phyloP scores from a whole-genome alignment of 2,329 filamentous ascomycete species.

The Neonectria punicea region DNA sequence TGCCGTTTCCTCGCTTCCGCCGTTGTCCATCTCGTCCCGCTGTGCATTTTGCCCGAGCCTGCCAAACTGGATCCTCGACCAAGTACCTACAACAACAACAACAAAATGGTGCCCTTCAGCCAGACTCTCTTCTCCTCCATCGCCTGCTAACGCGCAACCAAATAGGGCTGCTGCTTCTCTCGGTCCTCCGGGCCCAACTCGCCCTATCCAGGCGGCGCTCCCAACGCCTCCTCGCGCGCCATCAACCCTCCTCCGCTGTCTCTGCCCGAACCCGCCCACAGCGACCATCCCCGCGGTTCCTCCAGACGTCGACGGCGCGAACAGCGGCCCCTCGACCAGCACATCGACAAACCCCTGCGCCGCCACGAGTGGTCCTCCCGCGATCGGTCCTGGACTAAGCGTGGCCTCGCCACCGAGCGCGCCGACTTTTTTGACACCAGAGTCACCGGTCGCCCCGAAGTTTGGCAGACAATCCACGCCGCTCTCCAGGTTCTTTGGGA shows the following conservation, averaged over 20 bases:
- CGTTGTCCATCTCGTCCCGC: background rate
- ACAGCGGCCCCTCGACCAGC: constrained; percentile 64
- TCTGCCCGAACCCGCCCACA: constrained; percentile 44
- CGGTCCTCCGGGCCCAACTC: constrained; percentile 62
- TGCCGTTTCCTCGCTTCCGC: background rate
- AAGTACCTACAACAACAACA: background rate
- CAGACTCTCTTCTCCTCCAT: background rate
- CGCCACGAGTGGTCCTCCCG: constrained; percentile 73
- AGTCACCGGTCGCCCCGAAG: constrained; percentile 78
- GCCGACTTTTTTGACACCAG: constrained; percentile 90
- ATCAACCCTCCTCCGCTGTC: constrained; percentile 58
- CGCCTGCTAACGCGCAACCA: constrained; percentile 30
- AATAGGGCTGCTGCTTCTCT: constrained; percentile 69
- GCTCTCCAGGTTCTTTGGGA: constrained; percentile 76
- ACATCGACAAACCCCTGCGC: constrained; percentile 76
- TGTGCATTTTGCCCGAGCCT: background rate
- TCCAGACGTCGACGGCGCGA: constrained; percentile 49
- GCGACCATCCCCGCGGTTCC: constrained; percentile 33
- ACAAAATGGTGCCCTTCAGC: constrained; percentile 34
- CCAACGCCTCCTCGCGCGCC: constrained; percentile 63
- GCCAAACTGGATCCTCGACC: constrained; percentile 11
- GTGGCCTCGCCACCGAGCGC: constrained; percentile 75
- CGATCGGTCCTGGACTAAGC: constrained; percentile 75
- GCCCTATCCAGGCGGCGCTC: constrained; percentile 61
- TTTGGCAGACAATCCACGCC: constrained; percentile 80